Percentiles rank a stretch among this genome's conserved stretches.
phyloP scores from a whole-genome alignment of 129 eudicot genomes.

The Arctium minus region DNA sequence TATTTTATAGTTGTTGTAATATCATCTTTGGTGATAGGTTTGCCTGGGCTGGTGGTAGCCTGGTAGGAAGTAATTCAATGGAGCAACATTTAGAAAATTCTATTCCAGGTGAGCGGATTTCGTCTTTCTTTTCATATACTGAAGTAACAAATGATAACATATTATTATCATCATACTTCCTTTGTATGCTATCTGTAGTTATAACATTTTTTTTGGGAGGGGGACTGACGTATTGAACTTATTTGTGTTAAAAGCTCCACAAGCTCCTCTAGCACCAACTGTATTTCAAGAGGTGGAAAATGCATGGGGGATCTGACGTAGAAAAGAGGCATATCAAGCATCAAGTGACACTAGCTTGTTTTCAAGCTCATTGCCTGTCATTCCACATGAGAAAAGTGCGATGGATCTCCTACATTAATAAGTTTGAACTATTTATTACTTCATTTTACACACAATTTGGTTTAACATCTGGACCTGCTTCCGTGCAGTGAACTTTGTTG shows the following conservation, averaged over 20 bases:
- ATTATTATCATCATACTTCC: background rate
- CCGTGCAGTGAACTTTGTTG: conserved; percentile 46
- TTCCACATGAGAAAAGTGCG: conserved; percentile 54
- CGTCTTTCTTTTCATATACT: background rate
- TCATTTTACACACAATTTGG: background rate
- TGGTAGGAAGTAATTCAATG: conserved; percentile 32
- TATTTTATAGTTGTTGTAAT: background rate
- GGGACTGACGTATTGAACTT: background rate
- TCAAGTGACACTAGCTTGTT: conserved; percentile 73
- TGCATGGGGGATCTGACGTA: conserved; percentile 49
- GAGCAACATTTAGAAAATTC: conserved; percentile 28
- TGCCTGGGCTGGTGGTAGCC: conserved; percentile 4
- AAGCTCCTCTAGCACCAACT: conserved; percentile 28
- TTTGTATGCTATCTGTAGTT: too few species aligned
- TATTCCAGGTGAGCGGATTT: conserved; percentile 24
- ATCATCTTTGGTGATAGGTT: conserved; percentile 24
- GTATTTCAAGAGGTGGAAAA: conserved; percentile 42
- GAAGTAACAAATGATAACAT: background rate
- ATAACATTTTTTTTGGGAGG: background rate
- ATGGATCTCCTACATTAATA: conserved; percentile 8
- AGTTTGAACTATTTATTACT: background rate
- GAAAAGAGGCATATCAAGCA: conserved; percentile 36
- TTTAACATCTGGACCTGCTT: conserved; percentile 2
- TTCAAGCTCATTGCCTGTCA: conserved; percentile 80
- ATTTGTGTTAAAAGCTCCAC: conserved; percentile 33